Conservation (phyloP, 495 filamentous ascomycete species). For the Neurospora sp. region DNA sequence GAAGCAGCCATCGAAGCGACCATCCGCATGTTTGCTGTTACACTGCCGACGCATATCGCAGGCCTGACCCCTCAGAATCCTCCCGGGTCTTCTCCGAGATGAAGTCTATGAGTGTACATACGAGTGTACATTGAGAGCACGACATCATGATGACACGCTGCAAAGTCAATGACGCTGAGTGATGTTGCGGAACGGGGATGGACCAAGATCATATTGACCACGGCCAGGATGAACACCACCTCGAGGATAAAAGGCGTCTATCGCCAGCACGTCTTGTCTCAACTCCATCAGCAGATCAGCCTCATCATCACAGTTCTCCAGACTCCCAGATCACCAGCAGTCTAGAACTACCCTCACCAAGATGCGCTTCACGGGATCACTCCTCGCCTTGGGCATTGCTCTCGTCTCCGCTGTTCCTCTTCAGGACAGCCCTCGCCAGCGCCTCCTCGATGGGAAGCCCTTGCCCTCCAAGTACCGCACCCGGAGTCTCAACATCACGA, state of each 20-base stretch:
- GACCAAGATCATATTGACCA: not conserved
- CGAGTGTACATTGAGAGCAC: not conserved
- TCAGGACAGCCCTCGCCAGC: conserved; percentile 41
- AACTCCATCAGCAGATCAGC: not conserved
- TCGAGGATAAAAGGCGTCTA: not conserved
- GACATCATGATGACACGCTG: not conserved
- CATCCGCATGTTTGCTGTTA: not conserved
- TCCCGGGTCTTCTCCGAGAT: not conserved
- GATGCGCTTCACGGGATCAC: conserved; percentile 24
- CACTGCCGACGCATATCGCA: not conserved
- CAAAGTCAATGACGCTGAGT: not conserved
- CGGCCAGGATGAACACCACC: not conserved
- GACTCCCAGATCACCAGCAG: not conserved
- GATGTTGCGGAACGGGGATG: not conserved
- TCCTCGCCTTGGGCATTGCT: conserved; percentile 21
- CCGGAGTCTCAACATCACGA: conserved; percentile 14
- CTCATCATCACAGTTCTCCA: not conserved
- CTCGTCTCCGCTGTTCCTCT: conserved; percentile 32
- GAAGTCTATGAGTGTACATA: not conserved
- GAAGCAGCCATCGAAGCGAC: not conserved
- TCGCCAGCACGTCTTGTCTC: not conserved
- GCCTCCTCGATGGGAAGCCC: conserved; percentile 36
- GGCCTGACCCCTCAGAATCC: not conserved
- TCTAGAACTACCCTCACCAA: conserved; percentile 2
- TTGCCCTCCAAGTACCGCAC: conserved; percentile 32